Evolutionary conservation across 192 early-diverging fungal genomes (phyloP).

Genomic region (Thoreauomyces humboldtii): DNA sequence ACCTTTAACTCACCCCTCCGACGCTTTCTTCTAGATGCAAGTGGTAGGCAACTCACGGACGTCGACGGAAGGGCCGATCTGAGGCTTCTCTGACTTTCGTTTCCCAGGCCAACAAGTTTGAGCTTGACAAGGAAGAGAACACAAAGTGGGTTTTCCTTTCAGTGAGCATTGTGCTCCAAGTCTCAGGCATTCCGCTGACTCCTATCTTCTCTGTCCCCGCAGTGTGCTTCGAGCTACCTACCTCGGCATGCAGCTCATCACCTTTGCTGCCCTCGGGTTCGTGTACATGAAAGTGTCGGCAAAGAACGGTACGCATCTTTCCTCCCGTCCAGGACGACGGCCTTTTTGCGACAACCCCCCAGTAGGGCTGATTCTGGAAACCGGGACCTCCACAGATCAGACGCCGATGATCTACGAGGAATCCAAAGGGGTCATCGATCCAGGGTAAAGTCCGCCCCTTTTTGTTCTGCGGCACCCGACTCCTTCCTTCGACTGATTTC

Average conservation of each 20-base stretch:
- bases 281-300: slow-evolving; percentile 50
- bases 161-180: background rate
- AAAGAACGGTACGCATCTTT: slow-evolving; percentile 80
- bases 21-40: background rate
- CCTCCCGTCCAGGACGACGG: too few species aligned
- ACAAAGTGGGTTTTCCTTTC: background rate
- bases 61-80: background rate
- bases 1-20: slow-evolving; percentile 4
- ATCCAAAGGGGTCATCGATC: slow-evolving; percentile 54
- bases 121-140: slow-evolving; percentile 62
- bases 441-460: slow-evolving; percentile 25
- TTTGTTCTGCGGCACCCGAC: background rate
- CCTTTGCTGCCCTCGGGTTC: slow-evolving; percentile 46
- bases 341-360: too few species aligned
- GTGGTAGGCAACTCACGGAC: too few species aligned
- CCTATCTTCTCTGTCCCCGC: background rate
- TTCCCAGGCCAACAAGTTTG: slow-evolving; percentile 41
- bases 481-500: background rate
- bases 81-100: slow-evolving; percentile 2
- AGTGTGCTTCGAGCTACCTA: slow-evolving; percentile 58
- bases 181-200: background rate
- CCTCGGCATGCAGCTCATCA: slow-evolving; percentile 53
- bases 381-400: too few species aligned
- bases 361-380: too few species aligned
- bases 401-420: slow-evolving; percentile 80